Conservation (phyloP, 495 filamentous ascomycete species). For the Xylaria flabelliformis region DNA sequence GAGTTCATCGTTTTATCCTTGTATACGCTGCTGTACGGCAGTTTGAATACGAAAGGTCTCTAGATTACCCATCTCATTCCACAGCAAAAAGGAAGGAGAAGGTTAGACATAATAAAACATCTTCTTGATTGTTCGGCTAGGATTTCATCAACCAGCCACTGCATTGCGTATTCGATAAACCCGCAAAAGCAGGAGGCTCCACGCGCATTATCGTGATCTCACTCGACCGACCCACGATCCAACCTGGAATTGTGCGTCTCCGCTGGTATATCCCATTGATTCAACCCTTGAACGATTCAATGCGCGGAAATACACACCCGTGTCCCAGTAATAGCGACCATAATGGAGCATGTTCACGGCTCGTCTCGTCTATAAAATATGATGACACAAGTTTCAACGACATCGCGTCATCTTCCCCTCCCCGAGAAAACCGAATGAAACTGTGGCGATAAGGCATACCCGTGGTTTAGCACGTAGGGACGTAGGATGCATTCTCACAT, state of each 20-base stretch:
- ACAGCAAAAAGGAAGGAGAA: not conserved
- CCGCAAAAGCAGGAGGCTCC: not conserved
- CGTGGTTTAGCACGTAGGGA: slow-evolving; percentile 7
- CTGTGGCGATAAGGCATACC: slow-evolving; percentile 9
- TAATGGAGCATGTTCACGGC: not conserved
- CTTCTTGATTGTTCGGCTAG: not conserved
- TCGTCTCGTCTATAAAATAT: not conserved
- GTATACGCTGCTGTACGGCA: not conserved
- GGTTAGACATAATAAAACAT: not conserved
- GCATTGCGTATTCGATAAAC: not conserved
- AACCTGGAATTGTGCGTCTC: not conserved
- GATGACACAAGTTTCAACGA: slow-evolving; percentile 23
- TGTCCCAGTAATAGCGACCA: not conserved
- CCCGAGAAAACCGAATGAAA: slow-evolving; percentile 15
- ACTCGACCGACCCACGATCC: not conserved
- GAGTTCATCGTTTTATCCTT: slow-evolving; percentile 22
- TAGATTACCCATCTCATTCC: not conserved
- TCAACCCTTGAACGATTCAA: not conserved
- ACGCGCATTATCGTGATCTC: not conserved
- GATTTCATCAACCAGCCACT: slow-evolving; percentile 7
- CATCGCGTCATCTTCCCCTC: slow-evolving; percentile 25
- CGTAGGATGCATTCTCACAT: slow-evolving; percentile 29
- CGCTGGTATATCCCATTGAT: not conserved
- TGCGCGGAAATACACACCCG: not conserved
- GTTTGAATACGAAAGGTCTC: not conserved